Evolutionary conservation across 1,284 basidiomycete species (phyloP).

Genomic region (Schizopora paradoxa): DNA sequence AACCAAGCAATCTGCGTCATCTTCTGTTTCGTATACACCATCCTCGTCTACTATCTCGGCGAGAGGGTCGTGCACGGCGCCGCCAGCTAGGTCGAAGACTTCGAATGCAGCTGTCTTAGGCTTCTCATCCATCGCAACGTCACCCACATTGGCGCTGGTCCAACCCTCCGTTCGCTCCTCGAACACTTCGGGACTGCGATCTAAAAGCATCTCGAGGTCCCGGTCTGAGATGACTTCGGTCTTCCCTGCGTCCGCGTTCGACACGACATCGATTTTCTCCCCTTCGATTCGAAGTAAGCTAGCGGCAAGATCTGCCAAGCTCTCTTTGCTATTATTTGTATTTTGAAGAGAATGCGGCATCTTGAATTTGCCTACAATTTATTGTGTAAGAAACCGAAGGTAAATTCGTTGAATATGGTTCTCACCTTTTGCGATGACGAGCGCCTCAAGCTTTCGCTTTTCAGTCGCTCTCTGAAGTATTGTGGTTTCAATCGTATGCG

Average conservation of each 20-base stretch:
- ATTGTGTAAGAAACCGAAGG: conserved; percentile 9
- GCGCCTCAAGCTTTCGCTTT: conserved; percentile 86
- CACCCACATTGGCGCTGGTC: conserved; percentile 41
- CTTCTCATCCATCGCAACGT: conserved; percentile 26
- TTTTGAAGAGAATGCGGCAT: conserved; percentile 45
- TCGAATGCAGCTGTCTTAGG: conserved; percentile 64
- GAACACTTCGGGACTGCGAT: conserved; percentile 79
- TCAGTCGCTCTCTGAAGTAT: conserved; percentile 87
- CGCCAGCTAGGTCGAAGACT: conserved; percentile 70
- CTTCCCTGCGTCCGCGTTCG: conserved; percentile 62
- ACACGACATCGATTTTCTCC: conserved; percentile 86
- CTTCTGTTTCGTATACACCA: no score
- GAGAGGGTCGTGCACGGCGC: conserved; percentile 67
- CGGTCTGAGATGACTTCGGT: conserved; percentile 74
- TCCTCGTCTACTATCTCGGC: conserved; percentile 63
- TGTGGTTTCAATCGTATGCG: conserved; percentile 86
- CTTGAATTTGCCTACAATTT: conserved; percentile 68
- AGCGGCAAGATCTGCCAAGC: conserved; percentile 78
- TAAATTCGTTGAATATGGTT: conserved; percentile 17
- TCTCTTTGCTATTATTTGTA: conserved; percentile 45
- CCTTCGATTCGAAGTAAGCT: conserved; percentile 77
- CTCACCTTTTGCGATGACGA: conserved; percentile 88
- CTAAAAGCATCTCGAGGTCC: conserved; percentile 77
- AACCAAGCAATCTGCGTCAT: no score
- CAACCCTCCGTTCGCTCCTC: conserved; percentile 74